phyloP scores from a whole-genome alignment of 2,329 filamentous ascomycete genomes.

The Harringtonia lauricola region DNA sequence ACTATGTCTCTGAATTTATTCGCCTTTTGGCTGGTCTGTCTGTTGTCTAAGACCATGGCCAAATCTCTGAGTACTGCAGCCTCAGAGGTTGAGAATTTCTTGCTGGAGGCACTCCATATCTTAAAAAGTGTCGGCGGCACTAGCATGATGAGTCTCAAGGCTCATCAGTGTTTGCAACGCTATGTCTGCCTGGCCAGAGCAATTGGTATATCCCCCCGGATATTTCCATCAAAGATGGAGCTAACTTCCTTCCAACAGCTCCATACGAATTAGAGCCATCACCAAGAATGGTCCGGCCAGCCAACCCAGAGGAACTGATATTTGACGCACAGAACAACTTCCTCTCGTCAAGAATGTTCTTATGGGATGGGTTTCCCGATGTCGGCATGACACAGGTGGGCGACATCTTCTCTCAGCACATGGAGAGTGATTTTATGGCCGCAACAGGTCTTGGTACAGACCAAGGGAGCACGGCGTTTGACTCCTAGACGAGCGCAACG shows the following conservation, averaged over 20 bases:
- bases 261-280: no score
- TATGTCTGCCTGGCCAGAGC: constrained; percentile 6
- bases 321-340: neutral
- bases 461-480: no score
- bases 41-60: neutral
- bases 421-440: constrained; percentile 1
- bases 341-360: constrained; percentile 1
- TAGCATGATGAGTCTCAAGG: constrained; percentile 13
- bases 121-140: constrained; percentile 6
- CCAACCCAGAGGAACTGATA: neutral
- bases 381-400: constrained; percentile 4
- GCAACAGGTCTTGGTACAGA: constrained; percentile 1
- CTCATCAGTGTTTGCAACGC: constrained; percentile 8
- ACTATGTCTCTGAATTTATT: constrained; percentile 18
- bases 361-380: constrained; percentile 9
- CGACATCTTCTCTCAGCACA: constrained; percentile 4
- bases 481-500: no score
- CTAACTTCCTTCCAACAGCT: neutral
- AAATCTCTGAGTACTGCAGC: neutral
- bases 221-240: neutral
- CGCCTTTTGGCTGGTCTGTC: constrained; percentile 16
- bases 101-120: constrained; percentile 5
- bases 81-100: neutral
- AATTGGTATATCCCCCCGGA: neutral
- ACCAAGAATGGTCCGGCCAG: no score